Conservation (phyloP, 768 basidiomycete species). For the Termitomyces sp. region DNA sequence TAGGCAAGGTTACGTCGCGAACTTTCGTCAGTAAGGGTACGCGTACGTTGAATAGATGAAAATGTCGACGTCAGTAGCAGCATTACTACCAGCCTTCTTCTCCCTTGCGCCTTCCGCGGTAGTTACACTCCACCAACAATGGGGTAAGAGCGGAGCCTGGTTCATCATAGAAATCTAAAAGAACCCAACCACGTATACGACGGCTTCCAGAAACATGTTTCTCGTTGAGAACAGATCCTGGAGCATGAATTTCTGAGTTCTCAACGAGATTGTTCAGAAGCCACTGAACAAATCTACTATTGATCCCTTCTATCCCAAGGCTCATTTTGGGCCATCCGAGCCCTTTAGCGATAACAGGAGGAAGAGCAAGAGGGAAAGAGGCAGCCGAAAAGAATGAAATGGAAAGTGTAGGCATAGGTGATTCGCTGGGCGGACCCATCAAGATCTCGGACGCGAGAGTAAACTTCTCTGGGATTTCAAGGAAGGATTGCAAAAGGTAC, state of each 20-base stretch:
- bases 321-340: constrained; percentile 79
- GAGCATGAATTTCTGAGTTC: constrained; percentile 1
- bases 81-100: constrained; percentile 21
- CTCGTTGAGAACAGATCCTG: constrained; percentile 16
- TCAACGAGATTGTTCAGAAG: constrained; percentile 51
- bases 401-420: constrained; percentile 47
- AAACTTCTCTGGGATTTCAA: constrained; percentile 83
- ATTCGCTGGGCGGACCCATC: constrained; percentile 34
- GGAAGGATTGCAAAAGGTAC: constrained; percentile 79
- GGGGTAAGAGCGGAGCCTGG: constrained; percentile 58
- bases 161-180: constrained; percentile 72
- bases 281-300: constrained; percentile 72
- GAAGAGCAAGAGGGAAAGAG: constrained; percentile 77
- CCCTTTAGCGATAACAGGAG: constrained; percentile 73
- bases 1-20: too few relatives aligned
- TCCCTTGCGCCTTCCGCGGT: constrained; percentile 36
- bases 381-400: constrained; percentile 84
- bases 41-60: neutral
- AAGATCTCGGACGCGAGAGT: constrained; percentile 6
- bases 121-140: constrained; percentile 78
- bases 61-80: too few relatives aligned
- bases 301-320: constrained; percentile 85
- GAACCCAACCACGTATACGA: constrained; percentile 67
- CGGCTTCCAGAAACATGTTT: constrained; percentile 25
- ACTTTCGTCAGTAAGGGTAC: too few relatives aligned